These are phyloP conservation scores for Pleurotus tuber-regium DNA, from an alignment of 768 basidiomycete genomes.

Conservation along the genomic window DNA sequence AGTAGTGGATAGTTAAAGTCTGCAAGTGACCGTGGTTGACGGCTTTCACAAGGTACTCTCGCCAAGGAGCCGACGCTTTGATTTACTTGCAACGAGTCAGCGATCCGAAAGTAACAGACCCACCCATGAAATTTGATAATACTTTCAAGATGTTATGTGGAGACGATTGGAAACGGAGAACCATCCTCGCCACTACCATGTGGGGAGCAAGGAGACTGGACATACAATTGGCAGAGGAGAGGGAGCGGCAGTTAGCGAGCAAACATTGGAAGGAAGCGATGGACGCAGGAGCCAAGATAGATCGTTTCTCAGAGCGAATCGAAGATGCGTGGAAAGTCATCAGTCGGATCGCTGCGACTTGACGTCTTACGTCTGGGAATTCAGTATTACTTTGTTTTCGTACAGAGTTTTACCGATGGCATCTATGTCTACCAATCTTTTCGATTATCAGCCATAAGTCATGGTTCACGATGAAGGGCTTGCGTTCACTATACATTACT, in stretches of 20 bases:
- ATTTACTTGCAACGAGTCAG: conserved; percentile 39
- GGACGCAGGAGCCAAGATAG: conserved; percentile 21
- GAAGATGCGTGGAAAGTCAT: conserved; percentile 28
- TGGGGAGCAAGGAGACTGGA: conserved; percentile 27
- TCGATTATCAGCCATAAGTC: no score
- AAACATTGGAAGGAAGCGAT: conserved; percentile 29
- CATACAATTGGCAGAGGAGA: conserved; percentile 15
- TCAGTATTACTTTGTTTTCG: not conserved
- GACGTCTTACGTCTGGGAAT: not conserved
- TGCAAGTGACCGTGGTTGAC: not conserved
- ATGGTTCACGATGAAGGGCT: no score
- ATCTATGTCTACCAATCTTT: no score
- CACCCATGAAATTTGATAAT: conserved; percentile 4
- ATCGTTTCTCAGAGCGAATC: conserved; percentile 19
- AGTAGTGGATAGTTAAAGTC: not conserved
- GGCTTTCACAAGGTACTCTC: not conserved
- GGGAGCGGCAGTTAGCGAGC: conserved; percentile 25
- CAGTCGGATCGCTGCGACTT: conserved; percentile 14
- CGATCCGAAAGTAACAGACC: conserved; percentile 24
- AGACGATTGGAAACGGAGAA: conserved; percentile 34
- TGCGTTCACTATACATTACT: no score
- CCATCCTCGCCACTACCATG: conserved; percentile 44
- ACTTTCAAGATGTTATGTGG: conserved; percentile 22
- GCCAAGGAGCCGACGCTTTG: conserved; percentile 24
- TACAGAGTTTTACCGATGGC: no score